Evolutionary conservation across 2,329 filamentous ascomycete genomes (phyloP).

Genomic region (Truncatella angustata): DNA sequence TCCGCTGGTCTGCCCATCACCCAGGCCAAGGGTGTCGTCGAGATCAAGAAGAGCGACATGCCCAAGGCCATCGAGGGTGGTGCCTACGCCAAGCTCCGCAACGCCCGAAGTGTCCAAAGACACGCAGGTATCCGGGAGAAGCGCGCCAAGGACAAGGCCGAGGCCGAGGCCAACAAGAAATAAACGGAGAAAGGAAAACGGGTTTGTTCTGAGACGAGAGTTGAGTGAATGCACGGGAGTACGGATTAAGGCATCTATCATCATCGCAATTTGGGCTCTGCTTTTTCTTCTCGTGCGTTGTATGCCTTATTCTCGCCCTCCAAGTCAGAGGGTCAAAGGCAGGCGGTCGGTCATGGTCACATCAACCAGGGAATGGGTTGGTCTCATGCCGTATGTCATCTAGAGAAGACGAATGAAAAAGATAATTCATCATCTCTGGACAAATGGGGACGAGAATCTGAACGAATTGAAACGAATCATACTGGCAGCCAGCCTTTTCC

Average conservation of each 20-base stretch:
- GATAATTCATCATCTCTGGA: conserved; percentile 12
- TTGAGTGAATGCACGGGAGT: conserved; percentile 29
- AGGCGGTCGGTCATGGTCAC: conserved; percentile 2
- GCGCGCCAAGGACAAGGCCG: conserved; percentile 84
- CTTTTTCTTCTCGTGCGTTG: conserved; percentile 27
- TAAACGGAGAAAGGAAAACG: conserved; percentile 45
- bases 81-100: conserved; percentile 83
- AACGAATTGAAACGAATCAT: no score
- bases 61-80: conserved; percentile 74
- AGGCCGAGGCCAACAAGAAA: conserved; percentile 84
- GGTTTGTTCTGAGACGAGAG: conserved; percentile 17
- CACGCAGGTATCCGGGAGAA: conserved; percentile 85
- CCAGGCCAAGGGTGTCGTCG: conserved; percentile 61
- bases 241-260: conserved; percentile 29
- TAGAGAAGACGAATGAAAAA: conserved; percentile 11
- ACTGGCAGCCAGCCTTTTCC: neutral
- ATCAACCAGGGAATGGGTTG: conserved; percentile 5
- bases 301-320: no score
- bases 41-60: conserved; percentile 81
- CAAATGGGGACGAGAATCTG: neutral
- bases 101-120: conserved; percentile 80
- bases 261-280: conserved; percentile 26
- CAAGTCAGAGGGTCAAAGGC: neutral
- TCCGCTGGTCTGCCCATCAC: conserved; percentile 70
- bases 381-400: conserved; percentile 10